Evolutionary conservation across 1,284 basidiomycete genomes (phyloP), one percentile per base, ranked within the genome.

Genomic region (Vanrija sp.): DNA sequence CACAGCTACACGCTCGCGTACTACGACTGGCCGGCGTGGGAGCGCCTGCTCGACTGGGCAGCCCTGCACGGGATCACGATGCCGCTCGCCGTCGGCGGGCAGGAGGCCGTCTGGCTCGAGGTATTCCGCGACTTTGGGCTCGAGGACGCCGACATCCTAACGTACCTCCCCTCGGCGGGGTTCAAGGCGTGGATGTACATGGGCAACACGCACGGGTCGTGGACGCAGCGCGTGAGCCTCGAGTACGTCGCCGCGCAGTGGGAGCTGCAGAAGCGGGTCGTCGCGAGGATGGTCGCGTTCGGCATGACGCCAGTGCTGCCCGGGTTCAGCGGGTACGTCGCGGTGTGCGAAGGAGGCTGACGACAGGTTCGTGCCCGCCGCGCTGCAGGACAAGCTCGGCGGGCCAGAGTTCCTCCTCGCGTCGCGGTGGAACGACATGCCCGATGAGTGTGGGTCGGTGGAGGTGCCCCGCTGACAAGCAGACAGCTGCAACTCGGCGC

Each of bases 291-390:
- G 76, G 49, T 68, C 45, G 78, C 77, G 53, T 73, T 79, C 18
- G 78, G 78, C 6, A 80, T 80, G 78, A 78, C 71, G 10, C 79
- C 78, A 12, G 71, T 78, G 12, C 66, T 80, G 44, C 78, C 79
- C 2, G 68, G 78, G 2, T 80, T 79, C 61, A 76, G 76, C 9
- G 79, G 78, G 31, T 31, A 31, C 9, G 31, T 31, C 12, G 24
- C 5, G 9, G 31, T 14, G 1, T 12, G 31, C 6, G 36, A 23
- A 3, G 31, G 0, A 31, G 31, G 12, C 31, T 31, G 2, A 31
- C 12, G 9, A 9, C 31, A 31, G 31, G 12, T 79, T 79, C 51
- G 72, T 80, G 14, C 79, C 78, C 0, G 65, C 54, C 14, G 71
- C 72, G 6, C 52, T 80, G 36, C 47, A 69, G 1, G 51, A 50